A percentile compares a stretch with the other conserved stretches of the same genome.
Evolutionary conservation across 2,329 filamentous ascomycete genomes (phyloP).

Genomic region (Malbranchea zuffiana): DNA sequence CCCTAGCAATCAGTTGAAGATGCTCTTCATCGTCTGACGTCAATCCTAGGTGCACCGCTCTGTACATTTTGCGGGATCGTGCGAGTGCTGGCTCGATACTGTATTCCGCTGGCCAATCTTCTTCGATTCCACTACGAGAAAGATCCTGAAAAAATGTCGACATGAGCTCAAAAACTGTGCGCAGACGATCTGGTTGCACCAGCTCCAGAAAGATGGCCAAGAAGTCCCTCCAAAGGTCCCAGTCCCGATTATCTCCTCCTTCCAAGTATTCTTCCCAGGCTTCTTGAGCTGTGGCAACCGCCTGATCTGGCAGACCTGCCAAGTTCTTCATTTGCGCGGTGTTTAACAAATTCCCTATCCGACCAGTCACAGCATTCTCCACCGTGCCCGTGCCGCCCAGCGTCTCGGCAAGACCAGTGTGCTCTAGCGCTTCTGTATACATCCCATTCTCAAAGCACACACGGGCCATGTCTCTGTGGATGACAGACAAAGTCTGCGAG

Average conservation of each 20-base stretch:
- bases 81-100: too few relatives aligned
- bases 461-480: not conserved
- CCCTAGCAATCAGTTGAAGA: too few relatives aligned
- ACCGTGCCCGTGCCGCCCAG: not conserved
- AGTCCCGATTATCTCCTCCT: not conserved
- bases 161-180: slow-evolving; percentile 1
- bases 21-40: not conserved
- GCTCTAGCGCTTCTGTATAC: slow-evolving; percentile 1
- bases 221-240: not conserved
- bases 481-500: not conserved
- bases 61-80: not conserved
- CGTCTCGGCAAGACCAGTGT: not conserved
- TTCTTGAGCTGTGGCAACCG: slow-evolving; percentile 1
- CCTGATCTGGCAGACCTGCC: slow-evolving; percentile 1
- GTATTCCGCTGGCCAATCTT: too few relatives aligned
- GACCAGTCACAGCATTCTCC: not conserved
- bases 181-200: slow-evolving; percentile 4
- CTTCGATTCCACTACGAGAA: too few relatives aligned
- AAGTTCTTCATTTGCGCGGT: slow-evolving; percentile 3
- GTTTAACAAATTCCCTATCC: not conserved
- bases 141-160: not conserved
- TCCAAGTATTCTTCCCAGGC: not conserved
- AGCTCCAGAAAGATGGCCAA: slow-evolving; percentile 4
- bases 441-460: not conserved
- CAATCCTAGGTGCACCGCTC: not conserved